phyloP scores from a whole-genome alignment of 495 filamentous ascomycete species.

The Tuber borchii region DNA sequence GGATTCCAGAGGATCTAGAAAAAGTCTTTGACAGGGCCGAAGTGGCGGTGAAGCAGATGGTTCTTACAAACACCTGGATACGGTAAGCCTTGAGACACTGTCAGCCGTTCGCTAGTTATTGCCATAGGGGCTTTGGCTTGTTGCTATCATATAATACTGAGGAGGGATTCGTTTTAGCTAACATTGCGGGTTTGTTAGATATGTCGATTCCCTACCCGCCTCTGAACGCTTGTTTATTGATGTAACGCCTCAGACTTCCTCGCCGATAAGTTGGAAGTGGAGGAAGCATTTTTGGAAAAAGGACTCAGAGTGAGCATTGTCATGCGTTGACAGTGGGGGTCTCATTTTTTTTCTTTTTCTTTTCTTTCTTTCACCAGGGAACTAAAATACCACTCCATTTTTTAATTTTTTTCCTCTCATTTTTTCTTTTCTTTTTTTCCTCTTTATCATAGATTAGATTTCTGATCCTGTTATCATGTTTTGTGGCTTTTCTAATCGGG shows the following conservation, averaged over 20 bases:
- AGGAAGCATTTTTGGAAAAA: constrained; percentile 30
- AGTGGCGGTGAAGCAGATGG: constrained; percentile 34
- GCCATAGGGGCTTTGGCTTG: neutral
- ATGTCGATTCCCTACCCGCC: constrained; percentile 28
- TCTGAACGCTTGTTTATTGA: constrained; percentile 25
- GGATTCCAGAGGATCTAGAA: constrained; percentile 10
- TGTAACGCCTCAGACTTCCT: constrained; percentile 21
- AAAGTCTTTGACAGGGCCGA: constrained; percentile 36
- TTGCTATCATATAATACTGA: neutral
- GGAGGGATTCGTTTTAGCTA: neutral
- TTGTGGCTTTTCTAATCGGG: neutral
- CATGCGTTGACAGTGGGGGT: neutral
- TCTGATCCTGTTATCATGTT: neutral
- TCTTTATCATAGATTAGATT: neutral
- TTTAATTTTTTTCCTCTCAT: neutral
- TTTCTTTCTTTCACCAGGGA: neutral
- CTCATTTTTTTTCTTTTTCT: neutral
- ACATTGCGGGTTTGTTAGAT: constrained; percentile 13
- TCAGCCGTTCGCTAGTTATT: neutral
- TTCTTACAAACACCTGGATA: constrained; percentile 40
- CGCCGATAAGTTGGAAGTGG: constrained; percentile 33
- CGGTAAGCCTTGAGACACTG: constrained; percentile 20
- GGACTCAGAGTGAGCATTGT: constrained; percentile 11
- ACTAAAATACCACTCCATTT: neutral
- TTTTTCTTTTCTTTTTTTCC: neutral